A percentile compares a stretch with the other conserved stretches of the same genome.
Conservation (phyloP, 2,329 filamentous ascomycete species). For the Fusarium beomiforme region DNA sequence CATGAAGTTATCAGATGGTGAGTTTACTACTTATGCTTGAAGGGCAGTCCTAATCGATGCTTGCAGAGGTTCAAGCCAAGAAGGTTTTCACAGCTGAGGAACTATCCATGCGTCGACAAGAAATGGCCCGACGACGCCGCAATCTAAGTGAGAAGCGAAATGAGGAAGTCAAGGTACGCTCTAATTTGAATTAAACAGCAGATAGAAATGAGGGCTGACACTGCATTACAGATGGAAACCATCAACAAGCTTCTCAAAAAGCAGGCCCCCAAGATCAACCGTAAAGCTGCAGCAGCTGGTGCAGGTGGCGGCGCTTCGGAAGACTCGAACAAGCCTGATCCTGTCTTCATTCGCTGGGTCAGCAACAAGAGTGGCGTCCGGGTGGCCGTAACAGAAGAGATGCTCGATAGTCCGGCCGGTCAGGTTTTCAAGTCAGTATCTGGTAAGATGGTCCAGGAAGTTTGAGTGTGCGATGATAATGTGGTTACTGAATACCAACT, state of each 20-base stretch:
- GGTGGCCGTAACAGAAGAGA: constrained; percentile 74
- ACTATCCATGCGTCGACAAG: constrained; percentile 68
- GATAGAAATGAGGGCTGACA: constrained; percentile 3
- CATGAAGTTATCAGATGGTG: constrained; percentile 70
- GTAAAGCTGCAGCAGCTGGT: constrained; percentile 54
- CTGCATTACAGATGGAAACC: constrained; percentile 76
- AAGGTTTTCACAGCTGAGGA: constrained; percentile 71
- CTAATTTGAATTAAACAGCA: not conserved
- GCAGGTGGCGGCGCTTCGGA: constrained; percentile 50
- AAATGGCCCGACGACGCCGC: constrained; percentile 69
- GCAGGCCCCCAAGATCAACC: constrained; percentile 79
- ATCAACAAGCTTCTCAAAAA: constrained; percentile 92
- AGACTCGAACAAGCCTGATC: constrained; percentile 61
- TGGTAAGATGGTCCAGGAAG: constrained; percentile 66
- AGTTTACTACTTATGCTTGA: constrained; percentile 32
- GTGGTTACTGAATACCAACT: not conserved
- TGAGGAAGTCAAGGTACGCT: constrained; percentile 69
- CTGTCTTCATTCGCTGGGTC: constrained; percentile 76
- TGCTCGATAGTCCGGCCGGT: constrained; percentile 71
- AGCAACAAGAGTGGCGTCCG: constrained; percentile 72
- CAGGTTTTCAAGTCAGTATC: constrained; percentile 60
- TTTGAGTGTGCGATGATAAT: constrained; percentile 38
- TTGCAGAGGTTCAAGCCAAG: constrained; percentile 70
- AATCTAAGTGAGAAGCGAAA: constrained; percentile 73
- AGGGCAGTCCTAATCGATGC: constrained; percentile 10